These are phyloP conservation scores for Anastatica hierochuntica DNA, from an alignment of 345 rosid genomes.

Conservation along the genomic window DNA sequence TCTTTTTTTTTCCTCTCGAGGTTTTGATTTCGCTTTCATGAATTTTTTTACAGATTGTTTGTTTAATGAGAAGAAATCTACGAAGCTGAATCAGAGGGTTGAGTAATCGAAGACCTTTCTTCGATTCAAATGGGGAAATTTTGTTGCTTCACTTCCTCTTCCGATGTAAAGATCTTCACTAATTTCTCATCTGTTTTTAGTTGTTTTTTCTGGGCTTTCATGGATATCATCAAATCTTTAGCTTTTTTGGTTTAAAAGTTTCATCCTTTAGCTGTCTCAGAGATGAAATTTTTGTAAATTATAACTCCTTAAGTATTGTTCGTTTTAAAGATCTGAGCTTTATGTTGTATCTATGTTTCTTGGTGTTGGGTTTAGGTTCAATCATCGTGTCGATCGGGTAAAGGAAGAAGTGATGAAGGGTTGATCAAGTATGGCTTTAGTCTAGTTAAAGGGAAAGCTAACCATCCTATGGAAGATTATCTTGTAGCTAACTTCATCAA, in stretches of 20 bases:
- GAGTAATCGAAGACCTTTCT: background rate
- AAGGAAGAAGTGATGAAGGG: conserved; percentile 45
- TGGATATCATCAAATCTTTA: background rate
- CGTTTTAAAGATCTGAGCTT: background rate
- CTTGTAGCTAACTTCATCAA: conserved; percentile 57
- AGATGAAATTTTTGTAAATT: no score
- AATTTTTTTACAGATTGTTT: conserved; percentile 9
- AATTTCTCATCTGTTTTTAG: background rate
- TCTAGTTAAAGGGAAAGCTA: conserved; percentile 65
- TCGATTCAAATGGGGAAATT: conserved; percentile 25
- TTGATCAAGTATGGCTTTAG: conserved; percentile 51
- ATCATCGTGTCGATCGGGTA: conserved; percentile 29
- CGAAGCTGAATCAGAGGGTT: background rate
- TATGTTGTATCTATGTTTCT: background rate
- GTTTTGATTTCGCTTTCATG: conserved; percentile 11
- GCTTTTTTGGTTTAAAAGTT: background rate
- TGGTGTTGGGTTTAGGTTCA: conserved; percentile 1
- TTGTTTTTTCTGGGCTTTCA: background rate
- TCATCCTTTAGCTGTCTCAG: no score
- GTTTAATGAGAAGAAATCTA: background rate
- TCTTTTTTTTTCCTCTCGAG: no score
- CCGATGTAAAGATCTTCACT: conserved; percentile 19
- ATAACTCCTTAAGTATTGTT: no score
- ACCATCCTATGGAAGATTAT: conserved; percentile 78
- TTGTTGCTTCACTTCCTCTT: conserved; percentile 28